Evolutionary conservation across 2,329 filamentous ascomycete genomes (phyloP).

Genomic region (Alternaria solani): DNA sequence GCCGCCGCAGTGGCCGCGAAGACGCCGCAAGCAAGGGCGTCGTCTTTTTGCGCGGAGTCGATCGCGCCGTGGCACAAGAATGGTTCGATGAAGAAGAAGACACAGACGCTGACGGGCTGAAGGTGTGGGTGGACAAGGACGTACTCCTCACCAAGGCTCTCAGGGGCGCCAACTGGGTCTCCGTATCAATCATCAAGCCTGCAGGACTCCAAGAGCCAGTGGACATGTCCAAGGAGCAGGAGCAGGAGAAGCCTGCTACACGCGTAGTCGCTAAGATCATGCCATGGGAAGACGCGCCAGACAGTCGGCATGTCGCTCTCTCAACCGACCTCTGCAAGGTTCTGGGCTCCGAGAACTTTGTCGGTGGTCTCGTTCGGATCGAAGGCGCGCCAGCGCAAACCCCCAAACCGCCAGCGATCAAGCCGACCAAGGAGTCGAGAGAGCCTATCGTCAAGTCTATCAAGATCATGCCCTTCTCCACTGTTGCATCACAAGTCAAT

Average conservation of each 20-base stretch:
- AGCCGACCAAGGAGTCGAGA: conserved; percentile 50
- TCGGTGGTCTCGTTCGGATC: conserved; percentile 86
- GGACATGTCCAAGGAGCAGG: conserved; percentile 74
- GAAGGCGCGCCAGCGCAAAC: conserved; percentile 80
- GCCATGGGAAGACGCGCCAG: conserved; percentile 86
- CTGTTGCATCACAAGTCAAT: conserved; percentile 62
- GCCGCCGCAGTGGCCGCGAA: conserved; percentile 64
- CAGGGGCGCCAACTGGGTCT: conserved; percentile 77
- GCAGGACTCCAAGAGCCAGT: conserved; percentile 75
- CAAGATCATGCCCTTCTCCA: conserved; percentile 82
- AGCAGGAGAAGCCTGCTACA: conserved; percentile 65
- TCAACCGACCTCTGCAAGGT: conserved; percentile 79
- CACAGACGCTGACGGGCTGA: conserved; percentile 63
- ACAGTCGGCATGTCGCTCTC: conserved; percentile 79
- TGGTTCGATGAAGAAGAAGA: conserved; percentile 77
- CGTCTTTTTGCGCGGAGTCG: conserved; percentile 82
- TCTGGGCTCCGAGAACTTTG: conserved; percentile 74
- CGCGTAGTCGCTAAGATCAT: conserved; percentile 79
- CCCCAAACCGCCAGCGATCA: conserved; percentile 65
- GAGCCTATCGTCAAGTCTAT: conserved; percentile 67
- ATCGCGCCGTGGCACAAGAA: conserved; percentile 72
- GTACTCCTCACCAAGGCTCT: conserved; percentile 75
- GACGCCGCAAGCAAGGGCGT: conserved; percentile 71
- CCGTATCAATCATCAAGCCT: conserved; percentile 86
- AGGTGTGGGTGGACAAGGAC: conserved; percentile 86